These are phyloP conservation scores for Urtica urens DNA, from an alignment of 306 rosid species.

Conservation along the genomic window DNA sequence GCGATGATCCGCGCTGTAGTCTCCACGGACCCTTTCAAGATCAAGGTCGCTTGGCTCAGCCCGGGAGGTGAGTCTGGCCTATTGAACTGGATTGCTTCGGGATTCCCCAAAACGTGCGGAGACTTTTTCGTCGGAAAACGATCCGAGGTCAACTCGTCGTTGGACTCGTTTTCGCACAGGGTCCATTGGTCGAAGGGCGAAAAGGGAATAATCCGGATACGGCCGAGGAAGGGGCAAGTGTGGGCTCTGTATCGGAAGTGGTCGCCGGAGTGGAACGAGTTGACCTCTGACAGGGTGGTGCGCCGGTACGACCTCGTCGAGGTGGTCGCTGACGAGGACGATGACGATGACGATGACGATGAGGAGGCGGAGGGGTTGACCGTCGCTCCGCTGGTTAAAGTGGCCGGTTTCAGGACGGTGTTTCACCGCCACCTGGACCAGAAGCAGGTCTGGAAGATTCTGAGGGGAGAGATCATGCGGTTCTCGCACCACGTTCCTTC, in stretches of 20 bases:
- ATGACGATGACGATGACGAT: conserved; percentile 57
- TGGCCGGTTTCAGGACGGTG: conserved; percentile 77
- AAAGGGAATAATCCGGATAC: conserved; percentile 47
- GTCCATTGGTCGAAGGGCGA: conserved; percentile 55
- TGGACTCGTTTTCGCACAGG: conserved; percentile 67
- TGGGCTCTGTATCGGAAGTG: conserved; percentile 89
- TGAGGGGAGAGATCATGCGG: conserved; percentile 60
- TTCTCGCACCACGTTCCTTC: conserved; percentile 90
- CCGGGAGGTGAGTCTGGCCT: conserved; percentile 50
- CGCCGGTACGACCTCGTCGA: conserved; percentile 74
- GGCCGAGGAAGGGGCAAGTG: conserved; percentile 79
- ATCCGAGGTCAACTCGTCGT: conserved; percentile 34
- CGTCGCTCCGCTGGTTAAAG: conserved; percentile 69
- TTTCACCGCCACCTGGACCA: conserved; percentile 61
- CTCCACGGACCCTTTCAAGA: conserved; percentile 53
- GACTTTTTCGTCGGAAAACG: conserved; percentile 53
- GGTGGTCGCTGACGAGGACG: conserved; percentile 55
- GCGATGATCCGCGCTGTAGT: conserved; percentile 47
- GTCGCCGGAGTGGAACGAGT: conserved; percentile 81
- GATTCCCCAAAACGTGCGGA: conserved; percentile 69
- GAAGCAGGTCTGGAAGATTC: conserved; percentile 41
- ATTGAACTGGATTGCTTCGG: conserved; percentile 51
- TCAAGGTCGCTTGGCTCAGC: conserved; percentile 63
- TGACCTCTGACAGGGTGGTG: conserved; percentile 48
- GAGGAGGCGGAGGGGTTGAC: conserved; percentile 53